Base-by-base conservation (phyloP, 2,329 filamentous ascomycete species). In the Colletotrichum costaricense region DNA sequence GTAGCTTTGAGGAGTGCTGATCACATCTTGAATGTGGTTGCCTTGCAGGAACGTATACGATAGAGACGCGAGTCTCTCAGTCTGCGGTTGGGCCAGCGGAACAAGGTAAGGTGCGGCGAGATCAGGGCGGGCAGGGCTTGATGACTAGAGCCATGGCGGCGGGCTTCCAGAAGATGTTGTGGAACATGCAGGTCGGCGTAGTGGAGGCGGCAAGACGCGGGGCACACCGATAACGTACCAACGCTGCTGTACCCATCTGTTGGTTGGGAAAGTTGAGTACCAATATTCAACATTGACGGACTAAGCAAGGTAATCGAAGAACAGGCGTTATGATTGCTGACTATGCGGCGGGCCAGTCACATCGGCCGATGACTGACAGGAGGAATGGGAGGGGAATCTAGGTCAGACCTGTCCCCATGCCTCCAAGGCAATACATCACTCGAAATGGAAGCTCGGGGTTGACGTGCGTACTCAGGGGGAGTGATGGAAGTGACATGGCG, bases 161-260 rank as follows among this genome's bases (percentile, higher is more conserved):
- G 38, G 57, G 65, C 69, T 72, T 72, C 69, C 30, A 72, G 69
- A 72, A 72, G 26, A 56, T 58, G 69, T 56, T 16, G 64, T 68
- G 19, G 69, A 72, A 72, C 26, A 56, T 49, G 46, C 60, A 63
- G 19, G 28, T 22, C 9, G 14, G n/a, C 38, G n/a, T 24, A 11
- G 3, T 42, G 38, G 24, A 62, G 38, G 22, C 2, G 22, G 30
- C 22, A 11, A 8, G 7, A 22, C 14, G 54, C 28, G 38, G 5
- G 60, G 62, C 42, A 60, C 42, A 42, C 38, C 19, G 54, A 65
- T 52, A 35, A 14, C 14, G 56, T n/a, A 58, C 38, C 64, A 72
- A 42, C 63, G 52, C 38, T 57, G 57, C 64, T 58, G 54, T 63
- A 49, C 9, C 5, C n/a, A 54, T 65, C 60, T 35, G 38, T 66